These are phyloP conservation scores for Endoconidiophora polonica DNA, from an alignment of 2,329 filamentous ascomycete species.

Conservation along the genomic window DNA sequence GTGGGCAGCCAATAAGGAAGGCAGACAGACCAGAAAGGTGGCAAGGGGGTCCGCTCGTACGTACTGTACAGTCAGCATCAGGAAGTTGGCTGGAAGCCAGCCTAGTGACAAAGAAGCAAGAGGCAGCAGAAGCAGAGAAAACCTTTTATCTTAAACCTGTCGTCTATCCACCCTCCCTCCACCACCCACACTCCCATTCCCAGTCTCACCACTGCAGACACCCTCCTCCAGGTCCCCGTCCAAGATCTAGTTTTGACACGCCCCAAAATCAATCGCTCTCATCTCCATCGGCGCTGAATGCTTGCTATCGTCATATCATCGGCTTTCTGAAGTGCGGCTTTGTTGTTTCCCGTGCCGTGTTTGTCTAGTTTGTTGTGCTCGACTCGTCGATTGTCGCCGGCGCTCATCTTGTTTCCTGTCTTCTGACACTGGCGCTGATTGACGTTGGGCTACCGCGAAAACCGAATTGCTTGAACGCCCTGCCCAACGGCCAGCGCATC, in stretches of 20 bases:
- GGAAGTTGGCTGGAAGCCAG: not conserved
- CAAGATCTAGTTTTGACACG: slow-evolving; percentile 10
- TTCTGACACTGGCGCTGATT: not conserved
- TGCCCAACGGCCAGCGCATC: not conserved
- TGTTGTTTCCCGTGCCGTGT: not conserved
- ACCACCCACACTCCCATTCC: slow-evolving; percentile 12
- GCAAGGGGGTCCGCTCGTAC: not conserved
- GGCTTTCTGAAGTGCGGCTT: not conserved
- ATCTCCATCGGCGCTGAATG: slow-evolving; percentile 4
- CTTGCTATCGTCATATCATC: slow-evolving; percentile 8
- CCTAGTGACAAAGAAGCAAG: too few species aligned
- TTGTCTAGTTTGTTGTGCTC: not conserved
- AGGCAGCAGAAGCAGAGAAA: slow-evolving; percentile 3
- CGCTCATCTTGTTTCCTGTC: not conserved
- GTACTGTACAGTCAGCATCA: too few species aligned
- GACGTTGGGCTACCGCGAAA: not conserved
- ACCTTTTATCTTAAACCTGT: slow-evolving; percentile 11
- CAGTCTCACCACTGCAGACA: slow-evolving; percentile 13
- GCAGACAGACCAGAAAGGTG: not conserved
- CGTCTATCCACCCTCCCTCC: slow-evolving; percentile 12
- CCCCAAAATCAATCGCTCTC: slow-evolving; percentile 7
- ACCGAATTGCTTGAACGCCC: not conserved
- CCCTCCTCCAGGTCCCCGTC: slow-evolving; percentile 12
- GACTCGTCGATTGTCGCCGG: not conserved
- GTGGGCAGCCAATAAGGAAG: not conserved